phyloP scores from a whole-genome alignment of 2,329 filamentous ascomycete genomes.

The Ambrosiella cleistominuta region DNA sequence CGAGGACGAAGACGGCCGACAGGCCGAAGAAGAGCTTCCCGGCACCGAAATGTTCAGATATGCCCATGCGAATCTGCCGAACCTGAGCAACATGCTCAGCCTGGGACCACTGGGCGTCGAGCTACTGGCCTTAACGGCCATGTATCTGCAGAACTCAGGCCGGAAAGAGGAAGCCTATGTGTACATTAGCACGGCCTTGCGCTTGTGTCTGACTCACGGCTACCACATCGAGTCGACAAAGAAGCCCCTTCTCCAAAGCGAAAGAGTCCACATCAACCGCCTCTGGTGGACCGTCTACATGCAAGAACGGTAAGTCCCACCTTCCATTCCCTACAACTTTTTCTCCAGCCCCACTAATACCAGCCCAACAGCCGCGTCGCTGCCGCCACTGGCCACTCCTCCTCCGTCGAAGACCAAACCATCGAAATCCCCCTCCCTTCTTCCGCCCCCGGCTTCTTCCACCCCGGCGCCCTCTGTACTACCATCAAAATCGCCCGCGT shows the following conservation, averaged over 20 bases:
- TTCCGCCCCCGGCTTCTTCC: constrained; percentile 18
- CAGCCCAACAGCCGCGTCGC: constrained; percentile 6
- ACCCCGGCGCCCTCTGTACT: constrained; percentile 17
- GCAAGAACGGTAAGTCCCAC: constrained; percentile 17
- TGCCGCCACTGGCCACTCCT: constrained; percentile 12
- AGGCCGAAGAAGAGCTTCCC: constrained; percentile 10
- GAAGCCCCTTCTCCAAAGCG: constrained; percentile 12
- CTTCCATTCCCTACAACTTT: not conserved
- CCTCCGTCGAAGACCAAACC: constrained; percentile 10
- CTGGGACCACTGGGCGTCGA: constrained; percentile 18
- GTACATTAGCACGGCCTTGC: constrained; percentile 18
- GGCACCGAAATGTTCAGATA: constrained; percentile 12
- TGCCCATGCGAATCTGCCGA: constrained; percentile 17
- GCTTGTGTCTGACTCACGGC: constrained; percentile 17
- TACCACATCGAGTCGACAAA: constrained; percentile 16
- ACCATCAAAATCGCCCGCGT: constrained; percentile 18
- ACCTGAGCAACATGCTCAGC: constrained; percentile 16
- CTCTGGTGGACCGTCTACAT: constrained; percentile 19
- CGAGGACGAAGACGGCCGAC: constrained; percentile 8
- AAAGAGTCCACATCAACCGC: constrained; percentile 16
- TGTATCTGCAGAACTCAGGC: constrained; percentile 13
- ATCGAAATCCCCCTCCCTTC: constrained; percentile 11
- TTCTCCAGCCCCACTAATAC: not conserved
- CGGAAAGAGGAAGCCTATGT: constrained; percentile 13
- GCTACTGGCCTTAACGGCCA: constrained; percentile 16